phyloP scores from a whole-genome alignment of 192 early-diverging fungal genomes.

The Backusella morwellensis region DNA sequence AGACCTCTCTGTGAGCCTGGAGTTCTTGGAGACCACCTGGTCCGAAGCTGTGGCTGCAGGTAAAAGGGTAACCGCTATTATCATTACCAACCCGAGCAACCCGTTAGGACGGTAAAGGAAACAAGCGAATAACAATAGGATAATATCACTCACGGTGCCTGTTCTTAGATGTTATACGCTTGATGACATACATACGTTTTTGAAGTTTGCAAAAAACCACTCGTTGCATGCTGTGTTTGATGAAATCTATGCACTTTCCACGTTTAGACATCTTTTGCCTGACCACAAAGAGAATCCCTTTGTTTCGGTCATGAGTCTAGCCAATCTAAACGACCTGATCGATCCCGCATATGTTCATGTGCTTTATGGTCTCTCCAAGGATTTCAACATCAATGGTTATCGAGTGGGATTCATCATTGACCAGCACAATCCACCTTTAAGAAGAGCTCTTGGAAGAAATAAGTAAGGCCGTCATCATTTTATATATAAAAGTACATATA shows the following conservation, averaged over 20 bases:
- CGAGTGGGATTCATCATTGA: slow-evolving; percentile 64
- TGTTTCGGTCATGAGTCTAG: slow-evolving; percentile 54
- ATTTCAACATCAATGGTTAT: slow-evolving; percentile 78
- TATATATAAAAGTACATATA: not conserved
- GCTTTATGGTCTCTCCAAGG: slow-evolving; percentile 82
- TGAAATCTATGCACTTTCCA: slow-evolving; percentile 78
- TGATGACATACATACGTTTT: slow-evolving; percentile 48
- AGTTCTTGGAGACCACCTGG: slow-evolving; percentile 47
- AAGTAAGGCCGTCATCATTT: slow-evolving; percentile 33
- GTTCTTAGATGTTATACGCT: slow-evolving; percentile 50
- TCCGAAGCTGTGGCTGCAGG: slow-evolving; percentile 42
- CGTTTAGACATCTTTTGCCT: slow-evolving; percentile 42
- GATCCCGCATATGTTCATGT: slow-evolving; percentile 66
- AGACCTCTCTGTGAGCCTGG: slow-evolving; percentile 32
- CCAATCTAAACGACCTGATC: slow-evolving; percentile 55
- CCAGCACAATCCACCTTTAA: slow-evolving; percentile 56
- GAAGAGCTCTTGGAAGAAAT: slow-evolving; percentile 32
- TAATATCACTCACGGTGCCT: too few relatives aligned
- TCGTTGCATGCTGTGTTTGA: slow-evolving; percentile 70
- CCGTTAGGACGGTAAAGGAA: slow-evolving; percentile 55
- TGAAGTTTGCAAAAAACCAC: slow-evolving; percentile 63
- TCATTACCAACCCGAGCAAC: slow-evolving; percentile 76
- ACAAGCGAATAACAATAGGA: too few relatives aligned
- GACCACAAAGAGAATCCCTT: slow-evolving; percentile 45
- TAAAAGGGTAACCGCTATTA: slow-evolving; percentile 52